Conservation (phyloP, 2,329 filamentous ascomycete genomes). For the Escovopsis sp. region DNA sequence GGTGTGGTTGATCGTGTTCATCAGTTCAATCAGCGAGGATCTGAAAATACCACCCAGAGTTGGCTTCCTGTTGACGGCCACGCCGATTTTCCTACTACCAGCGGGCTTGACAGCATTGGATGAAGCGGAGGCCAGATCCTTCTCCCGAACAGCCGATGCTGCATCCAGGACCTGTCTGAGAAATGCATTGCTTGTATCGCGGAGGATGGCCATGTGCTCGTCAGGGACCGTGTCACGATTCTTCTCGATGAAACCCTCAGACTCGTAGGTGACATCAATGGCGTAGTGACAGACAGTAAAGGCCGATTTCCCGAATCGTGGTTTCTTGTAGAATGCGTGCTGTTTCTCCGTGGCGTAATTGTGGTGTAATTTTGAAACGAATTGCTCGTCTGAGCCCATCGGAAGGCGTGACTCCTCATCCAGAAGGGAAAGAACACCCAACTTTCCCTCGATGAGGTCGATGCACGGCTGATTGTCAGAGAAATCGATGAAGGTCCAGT, state of each 20-base stretch:
- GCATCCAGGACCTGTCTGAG: conserved; percentile 71
- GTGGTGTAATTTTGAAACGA: conserved; percentile 89
- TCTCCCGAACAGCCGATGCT: conserved; percentile 75
- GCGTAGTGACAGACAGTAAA: conserved; percentile 99
- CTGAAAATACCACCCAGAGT: conserved; percentile 98
- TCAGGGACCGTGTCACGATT: conserved; percentile 97
- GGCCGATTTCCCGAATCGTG: conserved; percentile 87
- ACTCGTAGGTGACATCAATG: conserved; percentile 95
- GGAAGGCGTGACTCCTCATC: conserved; percentile 94
- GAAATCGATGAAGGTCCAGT: conserved; percentile 99
- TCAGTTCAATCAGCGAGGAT: conserved; percentile 91
- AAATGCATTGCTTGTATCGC: conserved; percentile 71
- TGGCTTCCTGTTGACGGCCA: conserved; percentile 88
- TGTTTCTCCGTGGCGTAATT: conserved; percentile 85
- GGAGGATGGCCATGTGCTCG: conserved; percentile 90
- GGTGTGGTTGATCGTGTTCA: conserved; percentile 94
- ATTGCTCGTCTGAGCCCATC: conserved; percentile 95
- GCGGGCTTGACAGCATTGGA: conserved; percentile 65
- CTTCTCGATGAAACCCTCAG: conserved; percentile 98
- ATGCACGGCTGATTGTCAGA: conserved; percentile 99
- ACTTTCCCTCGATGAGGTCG: conserved; percentile 91
- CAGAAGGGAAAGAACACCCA: conserved; percentile 79
- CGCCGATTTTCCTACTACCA: conserved; percentile 72
- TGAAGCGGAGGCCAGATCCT: conserved; percentile 53
- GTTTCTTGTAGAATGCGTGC: conserved; percentile 97